phyloP scores from a whole-genome alignment of 2,329 filamentous ascomycete genomes.

The Stemphylium beticola region DNA sequence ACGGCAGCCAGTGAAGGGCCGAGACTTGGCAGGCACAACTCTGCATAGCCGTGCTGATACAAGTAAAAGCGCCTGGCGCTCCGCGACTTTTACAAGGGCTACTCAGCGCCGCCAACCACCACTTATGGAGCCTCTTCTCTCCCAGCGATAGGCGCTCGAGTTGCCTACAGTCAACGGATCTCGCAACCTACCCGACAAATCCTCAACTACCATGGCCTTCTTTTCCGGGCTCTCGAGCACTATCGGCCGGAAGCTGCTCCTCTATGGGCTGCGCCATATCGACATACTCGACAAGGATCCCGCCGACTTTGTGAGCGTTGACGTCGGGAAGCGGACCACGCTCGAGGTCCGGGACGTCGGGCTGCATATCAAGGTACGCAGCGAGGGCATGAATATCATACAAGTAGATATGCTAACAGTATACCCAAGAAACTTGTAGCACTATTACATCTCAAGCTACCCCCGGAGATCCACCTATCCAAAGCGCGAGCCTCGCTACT shows the following conservation, averaged over 20 bases:
- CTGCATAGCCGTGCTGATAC: neutral
- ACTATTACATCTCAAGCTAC: conserved; percentile 70
- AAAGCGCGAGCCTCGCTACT: conserved; percentile 78
- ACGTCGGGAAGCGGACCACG: conserved; percentile 79
- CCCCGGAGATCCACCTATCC: conserved; percentile 71
- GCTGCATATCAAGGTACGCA: conserved; percentile 73
- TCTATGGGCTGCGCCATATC: conserved; percentile 81
- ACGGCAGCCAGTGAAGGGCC: conserved; percentile 2
- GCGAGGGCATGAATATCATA: neutral
- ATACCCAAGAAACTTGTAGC: conserved; percentile 75
- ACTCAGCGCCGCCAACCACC: conserved; percentile 10
- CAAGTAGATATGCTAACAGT: conserved; percentile 20
- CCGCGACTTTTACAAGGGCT: conserved; percentile 3
- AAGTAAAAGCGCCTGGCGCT: conserved; percentile 10
- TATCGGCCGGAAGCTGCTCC: conserved; percentile 85
- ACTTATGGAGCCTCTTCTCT: conserved; percentile 37
- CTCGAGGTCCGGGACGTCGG: conserved; percentile 89
- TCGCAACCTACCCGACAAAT: conserved; percentile 15
- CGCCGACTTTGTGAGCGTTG: conserved; percentile 84
- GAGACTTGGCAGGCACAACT: conserved; percentile 15
- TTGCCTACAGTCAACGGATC: conserved; percentile 25
- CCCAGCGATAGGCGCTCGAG: conserved; percentile 38
- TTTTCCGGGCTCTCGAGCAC: conserved; percentile 72
- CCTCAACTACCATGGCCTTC: conserved; percentile 63
- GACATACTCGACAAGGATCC: conserved; percentile 88